Evolutionary conservation across 192 early-diverging fungal species (phyloP), one percentile per base, ranked within the genome.

Genomic region (Umbelopsis sp.): DNA sequence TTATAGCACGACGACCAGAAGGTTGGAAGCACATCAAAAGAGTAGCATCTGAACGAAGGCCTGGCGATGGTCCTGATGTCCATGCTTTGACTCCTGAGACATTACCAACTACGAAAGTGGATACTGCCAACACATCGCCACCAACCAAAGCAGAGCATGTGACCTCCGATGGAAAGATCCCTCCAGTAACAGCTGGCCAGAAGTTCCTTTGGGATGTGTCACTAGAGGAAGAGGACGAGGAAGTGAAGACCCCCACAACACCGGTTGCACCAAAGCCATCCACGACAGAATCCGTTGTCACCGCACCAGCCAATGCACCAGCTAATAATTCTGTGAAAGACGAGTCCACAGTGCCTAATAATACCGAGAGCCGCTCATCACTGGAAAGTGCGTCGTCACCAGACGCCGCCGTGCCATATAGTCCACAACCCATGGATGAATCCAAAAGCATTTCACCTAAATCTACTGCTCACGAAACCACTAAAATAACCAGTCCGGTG

Each of bases 21-120:
- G 55, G 55, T 35, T 61, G 55, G 55, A 61, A 61, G 30, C 55
- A 61, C 30, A 61, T 61, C n/a, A 61, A 61, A 61, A 11, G 55
- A 13, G 55, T 61, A 35, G 21, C 27, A 0, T 61, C 55, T 2
- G 55, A 61, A 25, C 9, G 55, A 61, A 11, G 55, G 35, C 4
- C 25, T 11, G 33, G 12, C 16, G 55, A 61, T 61, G 30, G 15
- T 7, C 21, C 55, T 27, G 16, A 25, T 1, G 11, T 30, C 13
- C 13, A 35, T 18, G 27, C 55, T 4, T 15, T 37, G 12, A 35
- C 30, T 18, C 27, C 55, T 3, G 18, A 25, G 4, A 18, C 55
- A 8, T 4, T 30, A 35, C 30, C 55, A 13, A 16, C 48, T 10
- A 20, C 12, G 48, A 16, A 6, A 18, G 37, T 41, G 37, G 37